A percentile compares a stretch with the other conserved stretches of the same genome.
Evolutionary conservation across 495 filamentous ascomycete genomes (phyloP).

Genomic region (Hyaloscypha finlandica): DNA sequence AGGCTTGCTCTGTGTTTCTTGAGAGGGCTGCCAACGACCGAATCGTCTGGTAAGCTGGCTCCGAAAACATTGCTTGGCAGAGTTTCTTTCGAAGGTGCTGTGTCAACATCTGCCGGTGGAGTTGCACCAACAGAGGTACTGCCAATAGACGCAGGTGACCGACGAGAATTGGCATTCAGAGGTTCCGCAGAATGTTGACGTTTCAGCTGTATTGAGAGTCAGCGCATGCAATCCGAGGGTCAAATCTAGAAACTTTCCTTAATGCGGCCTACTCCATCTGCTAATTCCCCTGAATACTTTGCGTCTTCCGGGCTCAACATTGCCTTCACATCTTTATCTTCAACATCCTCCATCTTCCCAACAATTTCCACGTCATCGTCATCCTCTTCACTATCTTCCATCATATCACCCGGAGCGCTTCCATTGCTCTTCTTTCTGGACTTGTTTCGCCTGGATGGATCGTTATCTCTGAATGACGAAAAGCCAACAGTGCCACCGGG

Average conservation of each 20-base stretch:
- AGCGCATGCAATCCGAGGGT: constrained; percentile 22
- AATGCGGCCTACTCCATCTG: constrained; percentile 88
- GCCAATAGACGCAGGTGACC: constrained; percentile 48
- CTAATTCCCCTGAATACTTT: constrained; percentile 78
- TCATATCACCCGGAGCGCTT: constrained; percentile 40
- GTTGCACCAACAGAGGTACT: constrained; percentile 40
- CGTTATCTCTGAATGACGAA: constrained; percentile 78
- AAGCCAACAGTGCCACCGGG: constrained; percentile 85
- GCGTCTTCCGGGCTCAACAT: constrained; percentile 73
- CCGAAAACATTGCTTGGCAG: constrained; percentile 29
- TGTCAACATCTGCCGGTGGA: constrained; percentile 32
- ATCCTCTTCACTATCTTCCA: constrained; percentile 72
- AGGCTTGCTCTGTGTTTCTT: constrained; percentile 82
- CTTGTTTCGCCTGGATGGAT: constrained; percentile 53
- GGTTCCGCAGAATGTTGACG: constrained; percentile 89
- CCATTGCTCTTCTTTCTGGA: constrained; percentile 59
- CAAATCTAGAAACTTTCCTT: constrained; percentile 60
- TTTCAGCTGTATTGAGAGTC: constrained; percentile 68
- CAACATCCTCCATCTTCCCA: constrained; percentile 69
- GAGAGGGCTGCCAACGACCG: constrained; percentile 72
- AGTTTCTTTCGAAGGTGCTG: constrained; percentile 26
- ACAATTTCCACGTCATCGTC: constrained; percentile 58
- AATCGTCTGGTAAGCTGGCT: constrained; percentile 41
- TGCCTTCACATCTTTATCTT: constrained; percentile 67
- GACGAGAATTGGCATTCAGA: constrained; percentile 46